Evolutionary conservation across 768 basidiomycete genomes (phyloP), one percentile per base, ranked within the genome.

Genomic region (Floccularia luteovirens): DNA sequence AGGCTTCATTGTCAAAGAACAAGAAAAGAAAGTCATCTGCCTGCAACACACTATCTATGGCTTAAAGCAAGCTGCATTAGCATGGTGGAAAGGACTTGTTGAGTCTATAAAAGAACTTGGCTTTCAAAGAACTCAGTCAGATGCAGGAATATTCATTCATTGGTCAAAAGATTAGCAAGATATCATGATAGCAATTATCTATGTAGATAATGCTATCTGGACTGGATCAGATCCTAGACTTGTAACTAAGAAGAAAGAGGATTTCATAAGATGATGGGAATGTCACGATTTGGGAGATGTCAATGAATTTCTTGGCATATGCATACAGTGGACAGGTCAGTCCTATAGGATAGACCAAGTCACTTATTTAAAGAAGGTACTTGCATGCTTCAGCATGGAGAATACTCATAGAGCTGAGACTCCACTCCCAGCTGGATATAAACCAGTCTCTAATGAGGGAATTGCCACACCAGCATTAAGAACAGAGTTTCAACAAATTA

Each of bases 191-290:
- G 36, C 60, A 0, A 52, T 48, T 0, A 52, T 66, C 1, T 58
- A 66, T 34, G 61, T 70, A 3, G 59, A 69, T 35, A 62, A 64
- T 37, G 54, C 60, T 32, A 35, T 60, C 0, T 38, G 43, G 1
- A 51, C 51, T 3, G 47, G 32, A 19, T 34, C 52, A 0, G 42
- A 38, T 33, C 43, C 48, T 11, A 33, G 21, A 23, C 34, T 17
- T 0, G 50, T 41, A 1, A 43, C 43, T 17, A 28, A 44, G 1
- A 12, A 27, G 7, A 60, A 61, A 35, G 44, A 33, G 1, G 44
- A 65, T 12, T 48, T 68, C 5, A 21, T 44, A 1, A 27, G 21
- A 1, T 24, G 45, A 2, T 70, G 58, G 56, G 43, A 43, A 7
- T 62, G 68, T 6, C 51, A 50, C 2, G 59, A 63, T 22, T 49